Evolutionary conservation across 306 rosid genomes (phyloP).

Genomic region (Notholithocarpus densiflorus): DNA sequence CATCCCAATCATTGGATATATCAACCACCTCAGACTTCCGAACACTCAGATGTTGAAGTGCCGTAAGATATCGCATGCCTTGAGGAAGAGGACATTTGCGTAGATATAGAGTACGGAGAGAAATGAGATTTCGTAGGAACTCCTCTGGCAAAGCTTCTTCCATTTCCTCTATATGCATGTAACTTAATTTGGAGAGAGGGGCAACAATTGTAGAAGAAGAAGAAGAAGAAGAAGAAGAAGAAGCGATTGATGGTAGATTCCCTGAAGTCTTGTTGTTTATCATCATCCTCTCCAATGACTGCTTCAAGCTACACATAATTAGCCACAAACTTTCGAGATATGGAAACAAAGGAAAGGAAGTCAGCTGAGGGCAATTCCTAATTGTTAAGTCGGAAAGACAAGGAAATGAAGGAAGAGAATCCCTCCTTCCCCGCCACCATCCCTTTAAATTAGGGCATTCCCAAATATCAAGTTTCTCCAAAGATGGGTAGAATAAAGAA

Average conservation of each 20-base stretch:
- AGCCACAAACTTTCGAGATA: fast-evolving
- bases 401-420: neutral
- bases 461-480: fast-evolving
- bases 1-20: neutral
- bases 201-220: no score
- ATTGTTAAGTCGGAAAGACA: fast-evolving
- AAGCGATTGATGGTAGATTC: neutral
- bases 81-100: neutral
- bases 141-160: neutral
- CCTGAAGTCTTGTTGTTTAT: no score
- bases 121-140: neutral
- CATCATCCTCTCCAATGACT: neutral
- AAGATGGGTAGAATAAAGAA: conserved; percentile 19
- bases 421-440: conserved; percentile 10
- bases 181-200: neutral
- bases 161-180: fast-evolving
- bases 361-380: neutral
- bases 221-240: neutral
- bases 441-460: neutral
- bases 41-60: fast-evolving
- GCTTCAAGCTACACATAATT: fast-evolving
- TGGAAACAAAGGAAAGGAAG: conserved; percentile 1
- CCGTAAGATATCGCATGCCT: conserved; percentile 4
- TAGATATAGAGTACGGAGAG: fast-evolving
- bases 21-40: fast-evolving